phyloP scores from a whole-genome alignment of 768 basidiomycete genomes.

The Leucogyrophana mollusca region DNA sequence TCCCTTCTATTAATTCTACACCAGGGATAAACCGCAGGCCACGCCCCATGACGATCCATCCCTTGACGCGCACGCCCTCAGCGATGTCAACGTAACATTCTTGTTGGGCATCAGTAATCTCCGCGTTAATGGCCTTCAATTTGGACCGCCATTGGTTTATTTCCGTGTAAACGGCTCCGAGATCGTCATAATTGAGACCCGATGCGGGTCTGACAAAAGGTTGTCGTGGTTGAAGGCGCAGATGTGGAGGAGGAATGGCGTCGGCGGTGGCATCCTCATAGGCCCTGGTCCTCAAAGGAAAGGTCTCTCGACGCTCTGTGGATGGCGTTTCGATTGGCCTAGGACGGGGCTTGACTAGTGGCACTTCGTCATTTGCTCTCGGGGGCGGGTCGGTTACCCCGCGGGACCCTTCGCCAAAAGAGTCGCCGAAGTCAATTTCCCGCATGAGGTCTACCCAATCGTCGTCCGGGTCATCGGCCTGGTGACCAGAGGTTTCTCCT shows the following conservation, averaged over 20 bases:
- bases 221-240: constrained; percentile 64
- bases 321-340: constrained; percentile 10
- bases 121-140: constrained; percentile 70
- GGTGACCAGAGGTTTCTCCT: constrained; percentile 13
- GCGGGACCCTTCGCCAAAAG: constrained; percentile 15
- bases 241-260: constrained; percentile 57
- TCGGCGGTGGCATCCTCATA: constrained; percentile 29
- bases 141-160: constrained; percentile 70
- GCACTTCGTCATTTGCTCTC: not conserved
- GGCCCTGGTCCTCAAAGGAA: constrained; percentile 50
- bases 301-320: constrained; percentile 54
- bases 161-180: constrained; percentile 64
- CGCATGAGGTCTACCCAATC: constrained; percentile 63
- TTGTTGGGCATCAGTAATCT: constrained; percentile 68
- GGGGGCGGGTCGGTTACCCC: not conserved
- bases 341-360: constrained; percentile 9
- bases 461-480: constrained; percentile 21
- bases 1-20: constrained; percentile 69
- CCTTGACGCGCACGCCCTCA: constrained; percentile 64
- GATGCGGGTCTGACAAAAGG: constrained; percentile 78
- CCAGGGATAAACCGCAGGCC: constrained; percentile 64
- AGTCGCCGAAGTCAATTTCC: constrained; percentile 21
- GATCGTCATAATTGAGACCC: constrained; percentile 63
- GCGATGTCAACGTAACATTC: constrained; percentile 72
- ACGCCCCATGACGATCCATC: constrained; percentile 76